Conservation (phyloP, 2,329 filamentous ascomycete species). For the Metarhizium guizhouense region DNA sequence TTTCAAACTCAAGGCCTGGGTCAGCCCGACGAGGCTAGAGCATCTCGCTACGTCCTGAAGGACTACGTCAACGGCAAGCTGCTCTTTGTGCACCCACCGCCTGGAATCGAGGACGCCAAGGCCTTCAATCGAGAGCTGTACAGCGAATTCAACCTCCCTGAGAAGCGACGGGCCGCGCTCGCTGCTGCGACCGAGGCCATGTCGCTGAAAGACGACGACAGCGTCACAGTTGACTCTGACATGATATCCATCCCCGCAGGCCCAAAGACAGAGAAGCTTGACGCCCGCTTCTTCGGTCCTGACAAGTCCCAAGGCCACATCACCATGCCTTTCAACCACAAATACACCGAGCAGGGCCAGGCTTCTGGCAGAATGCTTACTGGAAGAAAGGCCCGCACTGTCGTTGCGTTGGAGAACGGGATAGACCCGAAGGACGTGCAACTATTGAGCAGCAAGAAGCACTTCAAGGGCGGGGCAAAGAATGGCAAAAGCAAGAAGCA, state of each 20-base stretch:
- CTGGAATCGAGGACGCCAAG: conserved; percentile 56
- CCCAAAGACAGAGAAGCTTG: conserved; percentile 65
- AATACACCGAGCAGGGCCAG: conserved; percentile 73
- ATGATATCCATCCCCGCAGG: conserved; percentile 48
- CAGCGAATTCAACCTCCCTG: conserved; percentile 70
- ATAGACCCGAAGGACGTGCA: conserved; percentile 72
- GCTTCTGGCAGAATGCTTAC: conserved; percentile 55
- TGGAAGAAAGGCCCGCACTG: conserved; percentile 71
- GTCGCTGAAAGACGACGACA: conserved; percentile 27
- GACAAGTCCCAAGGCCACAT: conserved; percentile 57
- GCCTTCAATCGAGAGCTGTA: conserved; percentile 90
- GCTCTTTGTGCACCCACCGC: conserved; percentile 83
- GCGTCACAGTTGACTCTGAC: conserved; percentile 31
- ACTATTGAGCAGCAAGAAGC: conserved; percentile 70
- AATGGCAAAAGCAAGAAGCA: conserved; percentile 43
- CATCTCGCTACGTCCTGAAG: conserved; percentile 82
- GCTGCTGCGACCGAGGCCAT: conserved; percentile 39
- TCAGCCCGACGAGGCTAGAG: conserved; percentile 86
- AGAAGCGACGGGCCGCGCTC: conserved; percentile 64
- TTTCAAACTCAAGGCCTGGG: conserved; percentile 86
- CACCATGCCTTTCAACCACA: conserved; percentile 77
- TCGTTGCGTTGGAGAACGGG: conserved; percentile 77
- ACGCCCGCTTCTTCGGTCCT: conserved; percentile 81
- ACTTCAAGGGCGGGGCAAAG: conserved; percentile 74
- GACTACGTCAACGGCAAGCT: conserved; percentile 97